These are phyloP conservation scores for Papilionanthe hybrid DNA, from an alignment of 116 monocot species.

Conservation along the genomic window DNA sequence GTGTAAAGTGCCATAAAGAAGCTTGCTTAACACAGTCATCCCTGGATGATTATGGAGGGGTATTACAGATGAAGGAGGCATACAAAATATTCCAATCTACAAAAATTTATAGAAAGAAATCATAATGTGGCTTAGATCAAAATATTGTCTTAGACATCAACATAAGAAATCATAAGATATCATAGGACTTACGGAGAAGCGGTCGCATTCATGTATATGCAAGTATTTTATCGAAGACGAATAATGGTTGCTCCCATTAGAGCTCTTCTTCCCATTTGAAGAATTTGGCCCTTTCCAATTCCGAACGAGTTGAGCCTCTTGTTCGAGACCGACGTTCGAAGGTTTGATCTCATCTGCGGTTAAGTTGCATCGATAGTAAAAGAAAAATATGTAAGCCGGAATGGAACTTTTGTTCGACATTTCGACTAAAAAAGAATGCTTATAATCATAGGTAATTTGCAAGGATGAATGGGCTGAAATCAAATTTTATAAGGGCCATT, in stretches of 20 bases:
- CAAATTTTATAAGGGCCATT: too few species aligned
- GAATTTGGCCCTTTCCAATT: conserved; percentile 46
- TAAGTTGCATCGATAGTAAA: not conserved
- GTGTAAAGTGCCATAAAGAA: conserved; percentile 42
- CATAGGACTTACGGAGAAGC: conserved; percentile 54
- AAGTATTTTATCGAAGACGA: conserved; percentile 70
- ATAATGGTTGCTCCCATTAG: conserved; percentile 50
- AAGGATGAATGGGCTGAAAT: not conserved
- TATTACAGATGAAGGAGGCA: conserved; percentile 45
- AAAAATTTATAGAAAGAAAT: conserved; percentile 3
- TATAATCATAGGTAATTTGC: not conserved
- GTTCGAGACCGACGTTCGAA: conserved; percentile 70
- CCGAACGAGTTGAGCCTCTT: conserved; percentile 61
- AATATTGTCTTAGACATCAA: not conserved
- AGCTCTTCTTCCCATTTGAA: conserved; percentile 51
- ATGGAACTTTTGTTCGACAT: not conserved
- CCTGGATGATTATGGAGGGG: conserved; percentile 64
- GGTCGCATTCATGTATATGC: conserved; percentile 75
- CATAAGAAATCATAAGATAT: too few species aligned
- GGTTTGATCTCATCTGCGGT: conserved; percentile 58
- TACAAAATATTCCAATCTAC: conserved; percentile 61
- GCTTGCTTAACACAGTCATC: conserved; percentile 59
- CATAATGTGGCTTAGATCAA: not conserved
- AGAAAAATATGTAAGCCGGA: not conserved
- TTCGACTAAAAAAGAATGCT: not conserved